Base-by-base conservation (phyloP, 768 basidiomycete species). In the Krasilnikovozyma curviuscula region DNA sequence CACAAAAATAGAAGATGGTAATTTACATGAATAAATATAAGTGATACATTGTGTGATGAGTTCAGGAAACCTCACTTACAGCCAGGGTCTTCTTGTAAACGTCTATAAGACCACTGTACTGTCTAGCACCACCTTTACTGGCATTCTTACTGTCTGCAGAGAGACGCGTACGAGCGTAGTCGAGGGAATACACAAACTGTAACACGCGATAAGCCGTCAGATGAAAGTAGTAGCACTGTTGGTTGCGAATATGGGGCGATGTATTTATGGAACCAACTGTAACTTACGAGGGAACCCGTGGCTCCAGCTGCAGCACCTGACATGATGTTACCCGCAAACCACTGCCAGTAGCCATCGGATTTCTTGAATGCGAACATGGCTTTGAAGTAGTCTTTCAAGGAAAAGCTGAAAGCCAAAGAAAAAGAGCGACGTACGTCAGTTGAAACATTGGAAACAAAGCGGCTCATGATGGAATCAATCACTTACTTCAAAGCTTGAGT, bases 241-340 rank as follows among this genome's bases (percentile, higher is more conserved):
- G n/a, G n/a, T n/a, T n/a, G n/a, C n/a, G n/a, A n/a, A n/a, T n/a
- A n/a, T n/a, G n/a, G n/a, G n/a, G n/a, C n/a, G n/a, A n/a, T n/a
- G n/a, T n/a, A n/a, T n/a, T n/a, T n/a, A n/a, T n/a, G n/a, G n/a
- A n/a, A n/a, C n/a, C n/a, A n/a, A n/a, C n/a, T n/a, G n/a, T n/a
- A n/a, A n/a, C n/a, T n/a, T n/a, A n/a, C n/a, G n/a, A 98, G 82
- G 48, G 95, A 71, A 23, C 91, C 97, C 12, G 88, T 82, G 53
- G 93, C 93, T 80, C 93, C 93, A 67, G 93, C 93, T 59, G 83
- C 91, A 78, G 82, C 88, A 84, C 93, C 93, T 57, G 86, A 88
- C 43, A 83, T 83, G 56, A 48, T 50, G 49, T 46, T 98, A 62
- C 93, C 93, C 69, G 70, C 84, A 66, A 98, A 93, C 91, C 89